Base-by-base conservation (phyloP, 164 flowering plant genomes). In the Macadamia tetraphylla region DNA sequence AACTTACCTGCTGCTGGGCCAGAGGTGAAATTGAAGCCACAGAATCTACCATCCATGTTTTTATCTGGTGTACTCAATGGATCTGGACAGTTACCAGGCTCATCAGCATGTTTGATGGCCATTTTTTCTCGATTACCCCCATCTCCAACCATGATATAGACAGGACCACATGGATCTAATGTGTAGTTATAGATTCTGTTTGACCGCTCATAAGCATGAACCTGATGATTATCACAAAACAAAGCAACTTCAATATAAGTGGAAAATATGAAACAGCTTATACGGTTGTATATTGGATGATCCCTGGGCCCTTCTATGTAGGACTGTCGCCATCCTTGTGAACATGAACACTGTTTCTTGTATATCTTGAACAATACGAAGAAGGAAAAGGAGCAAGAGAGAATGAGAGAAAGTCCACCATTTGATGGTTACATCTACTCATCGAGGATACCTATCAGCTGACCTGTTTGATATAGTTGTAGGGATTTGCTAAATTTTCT, bases 131-230 rank as follows among this genome's bases (percentile, higher is more conserved):
- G 76, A 71, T 84, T 90, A 17, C 98, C 98, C 18, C 98, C 98
- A 74, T 84, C 95, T 18, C 97, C 98, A 29, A 92, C 74, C 0
- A 89, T 79, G 56, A 92, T 86, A 71, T 94, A 65, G 18, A 94
- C 89, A 6, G 97, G 97, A 43, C 95, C 98, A 78, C 97, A 94
- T 8, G 92, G 93, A 75, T 94, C 94, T 69, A 94, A 75, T 6
- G 81, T 73, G 76, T 94, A 90, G 80, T 94, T 90, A 43, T 81
- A 92, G 8, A 92, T 97, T 75, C 97, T 77, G 72, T 94, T 92
- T 63, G 97, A 88, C 71, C 99, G 86, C 82, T 94, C 99, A 75
- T 94, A 94, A 18, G 97, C 97, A 81, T 92, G 95, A 67, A 94
- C 97, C 97, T 94, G 77, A 18, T 42, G 0, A 48, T 49, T 58